These are phyloP conservation scores for Geotrichum phurueaensis DNA, from an alignment of 1,139 yeast species.

Conservation along the genomic window DNA sequence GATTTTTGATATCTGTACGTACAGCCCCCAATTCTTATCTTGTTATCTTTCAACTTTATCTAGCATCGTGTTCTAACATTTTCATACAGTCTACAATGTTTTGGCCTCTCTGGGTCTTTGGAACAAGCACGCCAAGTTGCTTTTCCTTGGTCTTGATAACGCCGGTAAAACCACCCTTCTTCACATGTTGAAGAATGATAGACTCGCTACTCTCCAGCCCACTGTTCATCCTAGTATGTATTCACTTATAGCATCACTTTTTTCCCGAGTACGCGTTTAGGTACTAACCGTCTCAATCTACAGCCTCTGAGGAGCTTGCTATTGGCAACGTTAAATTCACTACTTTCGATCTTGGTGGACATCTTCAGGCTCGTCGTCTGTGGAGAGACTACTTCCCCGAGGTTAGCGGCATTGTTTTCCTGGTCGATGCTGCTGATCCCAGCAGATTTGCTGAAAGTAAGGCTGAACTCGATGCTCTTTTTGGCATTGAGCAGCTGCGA, in stretches of 20 bases:
- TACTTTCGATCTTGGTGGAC: constrained; percentile 97
- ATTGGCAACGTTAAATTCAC: constrained; percentile 96
- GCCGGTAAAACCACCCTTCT: constrained; percentile 97
- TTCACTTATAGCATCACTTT: not conserved
- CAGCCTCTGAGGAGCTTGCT: constrained; percentile 91
- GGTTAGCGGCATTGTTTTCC: constrained; percentile 92
- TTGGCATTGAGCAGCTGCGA: constrained; percentile 83
- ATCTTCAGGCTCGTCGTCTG: constrained; percentile 95
- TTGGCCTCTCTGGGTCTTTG: constrained; percentile 90
- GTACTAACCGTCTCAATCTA: constrained; percentile 3
- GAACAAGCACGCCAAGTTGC: constrained; percentile 95
- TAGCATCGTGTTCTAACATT: not conserved
- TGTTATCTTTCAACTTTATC: not conserved
- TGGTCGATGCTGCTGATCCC: constrained; percentile 96
- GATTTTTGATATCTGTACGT: constrained; percentile 17
- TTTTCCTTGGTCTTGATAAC: constrained; percentile 93
- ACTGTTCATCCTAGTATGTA: constrained; percentile 76
- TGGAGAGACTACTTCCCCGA: constrained; percentile 99
- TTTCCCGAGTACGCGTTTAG: not conserved
- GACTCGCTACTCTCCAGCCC: constrained; percentile 96
- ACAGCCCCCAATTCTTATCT: constrained; percentile 4
- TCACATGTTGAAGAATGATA: constrained; percentile 95
- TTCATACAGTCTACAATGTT: constrained; percentile 66
- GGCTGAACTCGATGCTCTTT: constrained; percentile 87
- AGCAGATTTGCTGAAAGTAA: constrained; percentile 92